These are phyloP conservation scores for Piper longum DNA, from an alignment of 164 flowering plant species.

Conservation along the genomic window DNA sequence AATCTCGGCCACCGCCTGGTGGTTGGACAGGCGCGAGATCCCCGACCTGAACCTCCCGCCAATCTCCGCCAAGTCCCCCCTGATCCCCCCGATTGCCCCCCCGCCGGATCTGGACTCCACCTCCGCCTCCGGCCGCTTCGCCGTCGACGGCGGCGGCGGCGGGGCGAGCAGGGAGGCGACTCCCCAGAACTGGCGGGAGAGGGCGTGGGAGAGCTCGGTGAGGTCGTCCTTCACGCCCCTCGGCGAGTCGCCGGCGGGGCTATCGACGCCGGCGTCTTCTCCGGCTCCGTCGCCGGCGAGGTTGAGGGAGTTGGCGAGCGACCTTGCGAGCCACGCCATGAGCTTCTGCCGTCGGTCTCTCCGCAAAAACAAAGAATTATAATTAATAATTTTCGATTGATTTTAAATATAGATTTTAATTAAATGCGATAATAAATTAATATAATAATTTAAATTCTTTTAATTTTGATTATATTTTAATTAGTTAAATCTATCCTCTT, in stretches of 20 bases:
- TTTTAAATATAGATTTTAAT: too few species aligned
- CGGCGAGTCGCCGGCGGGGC: slow-evolving; percentile 5
- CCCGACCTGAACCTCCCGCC: slow-evolving; percentile 28
- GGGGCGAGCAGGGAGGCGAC: slow-evolving; percentile 91
- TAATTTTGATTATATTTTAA: too few species aligned
- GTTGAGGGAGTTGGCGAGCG: slow-evolving; percentile 63
- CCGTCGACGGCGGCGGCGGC: slow-evolving; percentile 12
- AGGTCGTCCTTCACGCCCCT: slow-evolving; percentile 89
- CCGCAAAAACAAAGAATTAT: too few species aligned
- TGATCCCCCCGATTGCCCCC: slow-evolving; percentile 11
- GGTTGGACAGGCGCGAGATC: slow-evolving; percentile 14
- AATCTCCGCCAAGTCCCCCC: slow-evolving; percentile 27
- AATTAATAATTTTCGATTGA: too few species aligned
- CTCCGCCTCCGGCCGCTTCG: slow-evolving; percentile 13
- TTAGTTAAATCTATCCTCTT: too few species aligned
- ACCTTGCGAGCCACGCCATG: slow-evolving; percentile 75
- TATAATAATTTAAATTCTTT: too few species aligned
- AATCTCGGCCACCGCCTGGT: neutral
- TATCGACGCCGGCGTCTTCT: neutral
- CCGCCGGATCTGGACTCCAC: neutral
- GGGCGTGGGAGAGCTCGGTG: slow-evolving; percentile 53
- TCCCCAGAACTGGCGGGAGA: slow-evolving; percentile 79
- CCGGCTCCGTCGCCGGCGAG: slow-evolving; percentile 23
- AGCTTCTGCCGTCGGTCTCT: too few species aligned
- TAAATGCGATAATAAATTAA: too few species aligned